These are phyloP conservation scores for Ambrosia trifida DNA, from an alignment of 129 eudicot genomes.

Conservation along the genomic window DNA sequence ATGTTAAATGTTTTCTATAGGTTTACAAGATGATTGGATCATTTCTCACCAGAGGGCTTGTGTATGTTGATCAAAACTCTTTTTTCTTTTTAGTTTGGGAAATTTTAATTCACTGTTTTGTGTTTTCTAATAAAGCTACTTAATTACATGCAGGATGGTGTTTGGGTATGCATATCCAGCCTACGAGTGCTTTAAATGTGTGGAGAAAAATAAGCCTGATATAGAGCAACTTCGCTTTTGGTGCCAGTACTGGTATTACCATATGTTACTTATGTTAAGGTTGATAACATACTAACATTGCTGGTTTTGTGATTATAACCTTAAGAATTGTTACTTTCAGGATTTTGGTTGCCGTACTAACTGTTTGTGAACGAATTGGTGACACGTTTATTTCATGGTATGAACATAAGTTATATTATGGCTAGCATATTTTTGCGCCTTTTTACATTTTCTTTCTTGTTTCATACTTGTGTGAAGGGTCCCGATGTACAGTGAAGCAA, in stretches of 20 bases:
- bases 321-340: slow-evolving; percentile 41
- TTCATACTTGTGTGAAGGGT: slow-evolving; percentile 59
- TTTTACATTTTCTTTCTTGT: slow-evolving; percentile 12
- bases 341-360: slow-evolving; percentile 84
- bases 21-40: slow-evolving; percentile 85
- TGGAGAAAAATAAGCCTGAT: slow-evolving; percentile 82
- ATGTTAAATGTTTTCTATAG: slow-evolving; percentile 38
- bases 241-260: slow-evolving; percentile 90
- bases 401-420: slow-evolving; percentile 10
- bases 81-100: background rate
- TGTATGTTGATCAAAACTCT: slow-evolving; percentile 48
- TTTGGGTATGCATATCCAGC: slow-evolving; percentile 97
- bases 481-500: slow-evolving; percentile 97
- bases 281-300: background rate
- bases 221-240: slow-evolving; percentile 88
- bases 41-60: slow-evolving; percentile 86
- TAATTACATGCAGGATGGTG: slow-evolving; percentile 60
- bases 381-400: slow-evolving; percentile 90
- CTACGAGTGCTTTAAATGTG: slow-evolving; percentile 81
- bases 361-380: slow-evolving; percentile 79
- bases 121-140: background rate
- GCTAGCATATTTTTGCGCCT: slow-evolving; percentile 10
- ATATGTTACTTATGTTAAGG: background rate
- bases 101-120: slow-evolving; percentile 4
- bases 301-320: slow-evolving; percentile 10